Evolutionary conservation across 768 basidiomycete species (phyloP).

Genomic region (Serpula lacrymans): DNA sequence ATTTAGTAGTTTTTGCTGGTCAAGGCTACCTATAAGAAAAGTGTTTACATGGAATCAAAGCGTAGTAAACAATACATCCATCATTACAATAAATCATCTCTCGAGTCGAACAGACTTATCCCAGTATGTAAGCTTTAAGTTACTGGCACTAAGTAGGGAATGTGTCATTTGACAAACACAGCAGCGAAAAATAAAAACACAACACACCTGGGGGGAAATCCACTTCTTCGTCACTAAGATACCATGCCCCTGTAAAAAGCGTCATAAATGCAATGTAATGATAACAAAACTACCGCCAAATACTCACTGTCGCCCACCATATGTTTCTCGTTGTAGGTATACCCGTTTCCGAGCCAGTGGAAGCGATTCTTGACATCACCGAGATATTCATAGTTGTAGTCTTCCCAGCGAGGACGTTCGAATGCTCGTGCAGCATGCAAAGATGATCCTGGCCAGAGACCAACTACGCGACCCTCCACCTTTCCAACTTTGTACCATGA

Average conservation of each 20-base stretch:
- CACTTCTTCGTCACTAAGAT: constrained; percentile 35
- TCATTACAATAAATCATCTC: too few species aligned
- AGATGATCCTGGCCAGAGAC: constrained; percentile 59
- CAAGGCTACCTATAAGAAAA: too few species aligned
- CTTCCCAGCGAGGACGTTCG: constrained; percentile 61
- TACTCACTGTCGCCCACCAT: constrained; percentile 33
- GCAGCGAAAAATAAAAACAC: background rate
- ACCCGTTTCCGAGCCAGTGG: constrained; percentile 61
- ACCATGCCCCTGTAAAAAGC: constrained; percentile 48
- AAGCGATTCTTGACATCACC: constrained; percentile 42
- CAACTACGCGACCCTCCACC: constrained; percentile 54
- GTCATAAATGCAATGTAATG: background rate
- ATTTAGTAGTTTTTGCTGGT: too few species aligned
- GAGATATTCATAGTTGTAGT: constrained; percentile 49
- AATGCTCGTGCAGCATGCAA: constrained; percentile 49
- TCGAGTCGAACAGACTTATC: too few species aligned
- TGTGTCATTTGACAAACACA: too few species aligned
- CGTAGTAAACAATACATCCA: too few species aligned
- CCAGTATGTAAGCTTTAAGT: too few species aligned
- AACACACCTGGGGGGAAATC: constrained; percentile 43
- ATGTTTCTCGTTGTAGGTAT: constrained; percentile 49
- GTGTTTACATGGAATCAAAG: too few species aligned
- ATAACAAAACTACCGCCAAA: too few species aligned
- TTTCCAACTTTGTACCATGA: constrained; percentile 66
- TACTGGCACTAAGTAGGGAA: too few species aligned